A percentile compares a stretch with the other conserved stretches of the same genome.
Conservation (phyloP, 176 grass and related monocot species). For the Oryza glumipatula region DNA sequence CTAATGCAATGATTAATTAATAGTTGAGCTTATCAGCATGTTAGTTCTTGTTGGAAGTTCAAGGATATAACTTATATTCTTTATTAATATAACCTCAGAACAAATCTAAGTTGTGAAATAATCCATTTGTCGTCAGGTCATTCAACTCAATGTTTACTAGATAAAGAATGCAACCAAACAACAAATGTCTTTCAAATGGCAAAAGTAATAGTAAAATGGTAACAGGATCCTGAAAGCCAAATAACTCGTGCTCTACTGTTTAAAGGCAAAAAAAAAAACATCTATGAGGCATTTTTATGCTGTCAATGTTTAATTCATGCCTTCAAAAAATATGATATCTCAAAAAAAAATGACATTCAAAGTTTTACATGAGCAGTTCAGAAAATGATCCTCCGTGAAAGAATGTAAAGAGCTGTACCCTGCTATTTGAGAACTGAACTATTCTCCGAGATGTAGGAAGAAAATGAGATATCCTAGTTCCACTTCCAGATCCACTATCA, state of each 20-base stretch:
- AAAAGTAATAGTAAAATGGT: neutral
- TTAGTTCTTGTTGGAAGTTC: neutral
- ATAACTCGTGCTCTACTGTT: neutral
- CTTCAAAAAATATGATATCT: neutral
- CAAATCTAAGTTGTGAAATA: neutral
- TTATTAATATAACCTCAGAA: neutral
- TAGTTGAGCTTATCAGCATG: constrained; percentile 3
- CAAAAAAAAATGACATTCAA: neutral
- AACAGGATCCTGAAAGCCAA: neutral
- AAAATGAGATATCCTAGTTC: constrained; percentile 88
- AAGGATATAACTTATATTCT: constrained; percentile 3
- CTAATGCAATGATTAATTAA: neutral
- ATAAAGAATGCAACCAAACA: neutral
- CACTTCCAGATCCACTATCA: constrained; percentile 50
- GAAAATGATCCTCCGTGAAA: constrained; percentile 27
- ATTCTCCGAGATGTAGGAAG: constrained; percentile 88
- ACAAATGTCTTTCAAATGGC: neutral
- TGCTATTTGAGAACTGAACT: constrained; percentile 96
- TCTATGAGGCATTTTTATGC: neutral
- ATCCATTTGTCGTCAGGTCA: neutral
- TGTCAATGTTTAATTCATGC: neutral
- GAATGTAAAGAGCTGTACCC: constrained; percentile 49
- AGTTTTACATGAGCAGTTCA: neutral
- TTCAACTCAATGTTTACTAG: neutral
- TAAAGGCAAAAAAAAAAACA: neutral